Evolutionary conservation across 2,329 filamentous ascomycete genomes (phyloP).

Genomic region (Juglanconis sp.): DNA sequence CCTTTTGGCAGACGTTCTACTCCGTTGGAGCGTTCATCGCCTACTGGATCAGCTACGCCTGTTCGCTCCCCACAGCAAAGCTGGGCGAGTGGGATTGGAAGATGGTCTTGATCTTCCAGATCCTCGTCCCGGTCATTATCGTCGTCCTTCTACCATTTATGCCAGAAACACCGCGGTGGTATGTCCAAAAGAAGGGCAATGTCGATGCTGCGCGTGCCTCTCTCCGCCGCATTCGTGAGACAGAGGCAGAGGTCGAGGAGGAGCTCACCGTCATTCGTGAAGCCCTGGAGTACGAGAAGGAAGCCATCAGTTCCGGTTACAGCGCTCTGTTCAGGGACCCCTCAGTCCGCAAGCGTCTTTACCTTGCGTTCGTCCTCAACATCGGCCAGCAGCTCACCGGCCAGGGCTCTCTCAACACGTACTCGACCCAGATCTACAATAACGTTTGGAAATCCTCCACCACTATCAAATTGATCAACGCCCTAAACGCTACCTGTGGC

Average conservation of each 20-base stretch:
- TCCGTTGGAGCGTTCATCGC: constrained; percentile 63
- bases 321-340: constrained; percentile 67
- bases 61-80: constrained; percentile 48
- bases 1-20: constrained; percentile 68
- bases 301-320: constrained; percentile 62
- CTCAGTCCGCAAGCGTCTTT: constrained; percentile 64
- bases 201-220: constrained; percentile 57
- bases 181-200: constrained; percentile 58
- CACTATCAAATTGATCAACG: constrained; percentile 70
- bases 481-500: constrained; percentile 68
- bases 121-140: constrained; percentile 63
- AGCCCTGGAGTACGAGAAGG: constrained; percentile 69
- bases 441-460: constrained; percentile 59
- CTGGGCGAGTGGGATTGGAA: constrained; percentile 73
- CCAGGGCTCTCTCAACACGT: constrained; percentile 69
- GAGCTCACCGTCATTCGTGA: constrained; percentile 64
- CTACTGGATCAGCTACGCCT: constrained; percentile 64
- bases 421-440: constrained; percentile 72
- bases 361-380: constrained; percentile 64
- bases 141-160: constrained; percentile 61
- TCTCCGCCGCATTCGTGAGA: constrained; percentile 59
- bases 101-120: constrained; percentile 70
- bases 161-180: constrained; percentile 67
- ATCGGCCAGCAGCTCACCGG: constrained; percentile 70
- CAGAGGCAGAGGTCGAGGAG: constrained; percentile 63